A percentile compares a stretch with the other conserved stretches of the same genome.
Evolutionary conservation across 495 filamentous ascomycete genomes (phyloP).

Genomic region (Podospora bellae-mahoneyi): DNA sequence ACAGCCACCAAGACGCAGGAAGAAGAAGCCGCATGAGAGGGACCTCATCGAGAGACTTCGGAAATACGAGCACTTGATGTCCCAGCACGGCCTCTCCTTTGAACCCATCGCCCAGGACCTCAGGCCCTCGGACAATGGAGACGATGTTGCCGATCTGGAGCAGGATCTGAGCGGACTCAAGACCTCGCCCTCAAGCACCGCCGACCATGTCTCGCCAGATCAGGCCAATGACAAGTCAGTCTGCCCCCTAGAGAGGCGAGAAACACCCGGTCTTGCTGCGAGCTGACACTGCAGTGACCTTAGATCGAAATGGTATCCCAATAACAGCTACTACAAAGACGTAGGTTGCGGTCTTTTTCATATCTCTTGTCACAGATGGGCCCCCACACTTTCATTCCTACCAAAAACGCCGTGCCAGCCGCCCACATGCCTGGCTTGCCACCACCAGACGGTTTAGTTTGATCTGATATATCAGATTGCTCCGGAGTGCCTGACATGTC

Average conservation of each 20-base stretch:
- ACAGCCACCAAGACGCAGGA: constrained; percentile 55
- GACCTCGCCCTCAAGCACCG: constrained; percentile 34
- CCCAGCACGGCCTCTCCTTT: constrained; percentile 49
- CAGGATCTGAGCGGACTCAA: constrained; percentile 44
- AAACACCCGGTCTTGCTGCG: neutral
- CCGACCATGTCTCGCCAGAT: constrained; percentile 33
- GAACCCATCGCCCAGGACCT: constrained; percentile 44
- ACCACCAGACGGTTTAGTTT: neutral
- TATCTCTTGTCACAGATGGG: neutral
- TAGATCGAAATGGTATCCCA: constrained; percentile 13
- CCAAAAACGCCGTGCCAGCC: neutral
- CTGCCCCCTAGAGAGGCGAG: neutral
- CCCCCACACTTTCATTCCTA: neutral
- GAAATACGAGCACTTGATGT: constrained; percentile 53
- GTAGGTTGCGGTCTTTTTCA: neutral
- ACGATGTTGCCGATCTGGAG: constrained; percentile 50
- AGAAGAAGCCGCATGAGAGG: constrained; percentile 52
- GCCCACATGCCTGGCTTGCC: neutral
- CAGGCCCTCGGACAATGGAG: constrained; percentile 40
- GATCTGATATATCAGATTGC: neutral
- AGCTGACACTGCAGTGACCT: constrained; percentile 1
- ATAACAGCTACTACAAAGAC: constrained; percentile 11
- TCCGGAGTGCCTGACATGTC: constrained; percentile 14
- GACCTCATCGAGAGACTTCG: constrained; percentile 51
- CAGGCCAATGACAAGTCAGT: constrained; percentile 34